These are phyloP conservation scores for Tricholoma hemisulphureum DNA, from an alignment of 768 basidiomycete species.

Conservation along the genomic window DNA sequence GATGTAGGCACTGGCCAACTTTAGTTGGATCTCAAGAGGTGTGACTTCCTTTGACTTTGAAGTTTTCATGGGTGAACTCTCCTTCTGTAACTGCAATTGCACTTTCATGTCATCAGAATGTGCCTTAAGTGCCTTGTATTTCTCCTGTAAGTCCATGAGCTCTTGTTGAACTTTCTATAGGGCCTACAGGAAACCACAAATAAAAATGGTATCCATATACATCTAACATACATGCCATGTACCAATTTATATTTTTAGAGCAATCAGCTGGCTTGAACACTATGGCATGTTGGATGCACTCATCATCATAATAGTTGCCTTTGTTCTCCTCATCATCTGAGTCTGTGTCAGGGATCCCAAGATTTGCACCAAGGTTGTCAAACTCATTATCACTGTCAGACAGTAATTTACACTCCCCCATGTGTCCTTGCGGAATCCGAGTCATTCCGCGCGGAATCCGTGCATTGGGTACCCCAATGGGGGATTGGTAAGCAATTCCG, in stretches of 20 bases:
- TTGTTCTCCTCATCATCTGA: no score
- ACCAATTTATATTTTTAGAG: not conserved
- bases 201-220: not conserved
- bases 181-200: not conserved
- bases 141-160: not conserved
- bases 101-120: not conserved
- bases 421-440: no score
- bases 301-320: not conserved
- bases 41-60: not conserved
- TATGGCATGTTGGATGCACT: not conserved
- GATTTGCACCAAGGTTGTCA: no score
- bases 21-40: not conserved
- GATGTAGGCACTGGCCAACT: not conserved
- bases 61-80: not conserved
- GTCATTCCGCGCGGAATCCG: no score
- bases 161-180: not conserved
- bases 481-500: no score
- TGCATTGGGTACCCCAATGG: no score
- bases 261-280: not conserved
- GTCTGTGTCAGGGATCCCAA: no score
- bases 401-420: no score
- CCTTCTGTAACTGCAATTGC: not conserved
- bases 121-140: not conserved
- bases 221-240: not conserved
- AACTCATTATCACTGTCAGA: no score